phyloP scores from a whole-genome alignment of 164 flowering plant species.

The Magnolia kwangsiensis region DNA sequence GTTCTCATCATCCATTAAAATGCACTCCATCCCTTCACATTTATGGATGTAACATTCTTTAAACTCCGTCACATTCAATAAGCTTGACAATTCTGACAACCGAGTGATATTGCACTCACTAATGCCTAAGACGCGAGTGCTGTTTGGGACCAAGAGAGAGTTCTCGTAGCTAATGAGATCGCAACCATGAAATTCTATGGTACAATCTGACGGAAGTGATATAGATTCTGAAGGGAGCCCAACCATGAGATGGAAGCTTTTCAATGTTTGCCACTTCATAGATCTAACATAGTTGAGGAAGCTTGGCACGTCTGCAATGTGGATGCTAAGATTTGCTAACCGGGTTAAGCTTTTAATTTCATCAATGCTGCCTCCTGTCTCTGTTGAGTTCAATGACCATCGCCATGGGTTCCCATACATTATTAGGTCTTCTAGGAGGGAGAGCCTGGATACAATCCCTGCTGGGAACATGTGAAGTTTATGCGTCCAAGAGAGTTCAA shows the following conservation, averaged over 20 bases:
- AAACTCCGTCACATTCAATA: neutral
- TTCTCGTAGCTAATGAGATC: neutral
- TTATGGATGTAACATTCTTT: neutral
- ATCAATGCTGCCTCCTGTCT: neutral
- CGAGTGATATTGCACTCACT: neutral
- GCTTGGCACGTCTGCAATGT: neutral
- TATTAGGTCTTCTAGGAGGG: neutral
- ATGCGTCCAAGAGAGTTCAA: constrained; percentile 12
- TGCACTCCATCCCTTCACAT: constrained; percentile 1
- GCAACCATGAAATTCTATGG: constrained; percentile 2
- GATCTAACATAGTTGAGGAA: neutral
- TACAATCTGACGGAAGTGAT: neutral
- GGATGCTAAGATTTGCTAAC: neutral
- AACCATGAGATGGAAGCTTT: constrained; percentile 1
- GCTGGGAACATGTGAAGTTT: neutral
- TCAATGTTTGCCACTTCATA: constrained; percentile 1
- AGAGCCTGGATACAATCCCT: constrained; percentile 1
- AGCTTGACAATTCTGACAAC: neutral
- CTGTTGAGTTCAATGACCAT: neutral
- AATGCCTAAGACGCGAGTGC: neutral
- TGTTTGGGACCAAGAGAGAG: constrained; percentile 3
- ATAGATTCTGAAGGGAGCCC: neutral
- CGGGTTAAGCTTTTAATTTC: constrained; percentile 3
- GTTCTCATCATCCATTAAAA: neutral
- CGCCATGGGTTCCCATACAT: constrained; percentile 3